Evolutionary conservation across 2,329 filamentous ascomycete species (phyloP).

Genomic region (Colletotrichum gigasporum): DNA sequence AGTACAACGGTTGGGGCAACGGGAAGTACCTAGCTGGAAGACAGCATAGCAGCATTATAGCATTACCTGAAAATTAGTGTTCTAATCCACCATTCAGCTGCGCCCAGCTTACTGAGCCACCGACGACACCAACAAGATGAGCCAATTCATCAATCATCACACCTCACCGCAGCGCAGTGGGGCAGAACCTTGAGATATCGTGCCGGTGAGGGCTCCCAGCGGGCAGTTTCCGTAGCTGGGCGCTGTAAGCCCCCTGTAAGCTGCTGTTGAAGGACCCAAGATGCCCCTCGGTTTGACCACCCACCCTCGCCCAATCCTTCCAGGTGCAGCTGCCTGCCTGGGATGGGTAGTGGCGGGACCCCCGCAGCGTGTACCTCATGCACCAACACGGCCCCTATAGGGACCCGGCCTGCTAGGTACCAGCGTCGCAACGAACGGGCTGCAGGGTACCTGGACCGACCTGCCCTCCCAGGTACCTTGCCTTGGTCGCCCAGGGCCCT

Average conservation of each 20-base stretch:
- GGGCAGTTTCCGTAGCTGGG: background rate
- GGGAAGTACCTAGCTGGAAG: no score
- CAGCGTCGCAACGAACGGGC: background rate
- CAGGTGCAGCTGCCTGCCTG: background rate
- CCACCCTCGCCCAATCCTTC: no score
- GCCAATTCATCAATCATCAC: background rate
- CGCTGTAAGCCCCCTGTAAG: no score
- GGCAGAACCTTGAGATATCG: background rate
- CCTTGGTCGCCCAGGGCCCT: background rate
- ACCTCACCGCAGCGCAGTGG: background rate
- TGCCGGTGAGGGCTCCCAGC: background rate
- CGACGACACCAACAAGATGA: background rate
- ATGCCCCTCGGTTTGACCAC: background rate
- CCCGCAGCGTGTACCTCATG: no score
- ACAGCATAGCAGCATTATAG: no score
- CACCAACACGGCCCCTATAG: no score
- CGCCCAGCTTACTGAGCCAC: background rate
- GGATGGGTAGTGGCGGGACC: background rate
- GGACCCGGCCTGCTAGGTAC: background rate
- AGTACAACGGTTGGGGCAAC: no score
- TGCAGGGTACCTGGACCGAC: no score
- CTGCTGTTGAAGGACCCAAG: no score
- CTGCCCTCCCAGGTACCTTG: no score
- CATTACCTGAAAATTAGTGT: conserved; percentile 2
- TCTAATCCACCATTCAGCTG: conserved; percentile 1